Evolutionary conservation across 768 basidiomycete genomes (phyloP).

Genomic region (Panaeolus papilionaceus): DNA sequence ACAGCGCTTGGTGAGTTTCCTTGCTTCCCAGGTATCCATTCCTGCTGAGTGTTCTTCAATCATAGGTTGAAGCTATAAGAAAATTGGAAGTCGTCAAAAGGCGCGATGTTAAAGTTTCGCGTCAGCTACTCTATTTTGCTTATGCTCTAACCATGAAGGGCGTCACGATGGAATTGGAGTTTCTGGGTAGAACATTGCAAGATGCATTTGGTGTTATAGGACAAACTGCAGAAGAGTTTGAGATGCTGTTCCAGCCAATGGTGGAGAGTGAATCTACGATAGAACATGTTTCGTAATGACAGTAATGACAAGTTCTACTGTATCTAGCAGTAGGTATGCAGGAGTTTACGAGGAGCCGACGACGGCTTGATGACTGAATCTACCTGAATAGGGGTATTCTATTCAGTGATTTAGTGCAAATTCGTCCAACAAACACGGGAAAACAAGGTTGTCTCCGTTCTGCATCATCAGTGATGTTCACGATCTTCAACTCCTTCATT

Average conservation of each 20-base stretch:
- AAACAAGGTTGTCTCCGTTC: neutral
- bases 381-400: neutral
- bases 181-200: constrained; percentile 80
- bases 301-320: no score
- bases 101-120: constrained; percentile 78
- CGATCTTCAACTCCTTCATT: neutral
- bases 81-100: constrained; percentile 83
- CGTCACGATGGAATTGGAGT: constrained; percentile 87
- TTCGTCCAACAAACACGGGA: neutral
- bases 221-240: constrained; percentile 82
- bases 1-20: constrained; percentile 65
- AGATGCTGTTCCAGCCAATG: constrained; percentile 64
- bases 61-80: constrained; percentile 82
- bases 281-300: constrained; percentile 29
- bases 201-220: constrained; percentile 93
- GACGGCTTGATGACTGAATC: neutral
- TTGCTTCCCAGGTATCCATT: constrained; percentile 5
- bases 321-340: no score
- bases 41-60: neutral
- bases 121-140: constrained; percentile 90
- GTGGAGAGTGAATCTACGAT: constrained; percentile 30
- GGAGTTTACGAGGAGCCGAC: no score
- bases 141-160: constrained; percentile 95
- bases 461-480: neutral
- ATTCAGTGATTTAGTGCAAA: neutral